Evolutionary conservation across 345 rosid genomes (phyloP), one percentile per base, ranked within the genome.

Genomic region (Dimocarpus longan): DNA sequence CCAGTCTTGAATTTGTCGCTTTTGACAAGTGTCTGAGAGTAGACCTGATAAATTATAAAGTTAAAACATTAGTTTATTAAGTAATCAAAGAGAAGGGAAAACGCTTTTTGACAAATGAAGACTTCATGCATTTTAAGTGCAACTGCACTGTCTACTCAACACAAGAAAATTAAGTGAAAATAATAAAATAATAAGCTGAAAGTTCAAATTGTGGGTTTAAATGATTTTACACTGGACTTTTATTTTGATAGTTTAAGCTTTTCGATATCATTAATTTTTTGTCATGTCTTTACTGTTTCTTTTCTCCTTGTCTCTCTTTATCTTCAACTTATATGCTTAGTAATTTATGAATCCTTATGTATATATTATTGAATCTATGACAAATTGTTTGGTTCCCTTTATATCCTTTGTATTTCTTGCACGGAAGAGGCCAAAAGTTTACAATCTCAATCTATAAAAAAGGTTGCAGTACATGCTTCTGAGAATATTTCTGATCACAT

Each of bases 1-100:
- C 98, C 97, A 15, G 98, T 92, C 87, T 95, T 92, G 78, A 95
- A 92, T 76, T 95, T 93, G 82, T 93, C 98, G 71, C 89, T 86
- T 68, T 81, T 85, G 32, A 87, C 88, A 74, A 80, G 79, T 68
- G 77, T 84, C 74, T 76, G 77, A 3, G 83, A 85, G 71, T 85
- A 92, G 63, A 93, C 89, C 98, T 93, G 83, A 75, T 48, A 85
- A 16, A 80, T 82, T 65, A 77, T 16, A 54, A 78, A 68, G 70
- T 37, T 37, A 66, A 52, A 85, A 68, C 24, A 74, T 16, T n/a
- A 42, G 70, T 42, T 66, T 40, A 54, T 67, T 60, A 70, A 75
- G 26, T 64, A 48, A 56, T 44, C 39, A 5, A 50, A 22, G 66
- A 66, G 11, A 44, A 46, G 16, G 39, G 64, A 15, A 62, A n/a